A percentile compares a stretch with the other conserved stretches of the same genome.
Evolutionary conservation across 2,329 filamentous ascomycete genomes (phyloP).

Genomic region (Trichoderma hamatum): DNA sequence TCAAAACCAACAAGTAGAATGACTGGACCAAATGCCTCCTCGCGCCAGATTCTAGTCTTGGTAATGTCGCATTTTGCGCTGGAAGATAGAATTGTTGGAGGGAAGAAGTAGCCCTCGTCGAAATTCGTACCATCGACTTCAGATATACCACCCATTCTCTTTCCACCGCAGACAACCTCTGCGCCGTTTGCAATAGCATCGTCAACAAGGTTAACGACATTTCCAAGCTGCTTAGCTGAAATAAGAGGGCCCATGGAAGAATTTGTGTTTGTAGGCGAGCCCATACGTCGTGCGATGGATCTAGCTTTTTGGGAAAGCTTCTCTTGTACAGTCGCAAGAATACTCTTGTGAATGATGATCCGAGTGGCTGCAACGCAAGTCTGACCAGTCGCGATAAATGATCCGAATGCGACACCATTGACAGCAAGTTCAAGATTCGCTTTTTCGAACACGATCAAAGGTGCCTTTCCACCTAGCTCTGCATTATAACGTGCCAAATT

Average conservation of each 20-base stretch:
- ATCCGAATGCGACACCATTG: constrained; percentile 67
- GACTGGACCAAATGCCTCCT: constrained; percentile 84
- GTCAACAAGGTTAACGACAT: constrained; percentile 67
- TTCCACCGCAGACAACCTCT: constrained; percentile 48
- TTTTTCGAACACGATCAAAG: constrained; percentile 67
- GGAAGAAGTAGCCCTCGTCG: constrained; percentile 70
- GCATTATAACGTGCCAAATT: constrained; percentile 72
- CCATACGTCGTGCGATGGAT: constrained; percentile 58
- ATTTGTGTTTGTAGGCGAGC: constrained; percentile 56
- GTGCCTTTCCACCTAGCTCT: constrained; percentile 72
- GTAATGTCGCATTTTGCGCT: constrained; percentile 61
- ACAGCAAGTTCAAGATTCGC: constrained; percentile 68
- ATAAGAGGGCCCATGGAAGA: constrained; percentile 69
- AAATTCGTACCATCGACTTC: constrained; percentile 55
- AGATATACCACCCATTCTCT: constrained; percentile 52
- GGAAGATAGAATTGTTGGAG: constrained; percentile 70
- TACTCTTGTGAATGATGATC: constrained; percentile 70
- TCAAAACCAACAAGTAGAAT: constrained; percentile 76
- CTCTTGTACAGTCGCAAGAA: constrained; percentile 67
- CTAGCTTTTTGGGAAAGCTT: constrained; percentile 65
- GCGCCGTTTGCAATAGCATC: constrained; percentile 61
- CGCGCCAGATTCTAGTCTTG: constrained; percentile 72
- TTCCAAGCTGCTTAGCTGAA: constrained; percentile 63
- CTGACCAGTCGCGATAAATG: constrained; percentile 59
- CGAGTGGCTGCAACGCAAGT: constrained; percentile 71